Base-by-base conservation (phyloP, 2,329 filamentous ascomycete genomes). In the Aspergillus candidus region DNA sequence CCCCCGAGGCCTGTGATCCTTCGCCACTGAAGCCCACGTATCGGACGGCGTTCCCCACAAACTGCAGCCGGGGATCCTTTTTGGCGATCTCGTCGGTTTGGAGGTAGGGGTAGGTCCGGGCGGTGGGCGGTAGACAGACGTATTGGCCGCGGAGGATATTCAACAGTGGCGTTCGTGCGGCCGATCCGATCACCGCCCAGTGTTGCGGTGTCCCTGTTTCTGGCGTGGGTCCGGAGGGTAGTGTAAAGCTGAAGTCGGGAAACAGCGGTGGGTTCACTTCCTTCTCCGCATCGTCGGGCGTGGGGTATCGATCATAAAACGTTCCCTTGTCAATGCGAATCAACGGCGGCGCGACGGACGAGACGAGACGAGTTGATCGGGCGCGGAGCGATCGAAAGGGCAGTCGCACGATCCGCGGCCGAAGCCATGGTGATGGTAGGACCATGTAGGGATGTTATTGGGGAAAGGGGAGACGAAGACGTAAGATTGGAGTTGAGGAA, bases 1-100 rank as follows among this genome's bases (percentile, higher is more conserved):
- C 69, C 11, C 65, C 67, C 49, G 61, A 63, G 69, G 38, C 74
- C 69, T 58, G 59, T 5, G 76, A 75, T 18, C 80, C 76, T 54
- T 90, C 86, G 2, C 80, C 82, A 59, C 88, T 86, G 59, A 97
- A 97, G 0, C 93, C 91, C 8, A 97, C 89, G 72, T 95, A 91
- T 55, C 84, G 83, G 46, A 98, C 84, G 0, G 88, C 88, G 52
- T 75, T 75, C 11, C 73, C 73, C 0, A 85, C 80, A 41, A 72
- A 77, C 35, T 78, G 75, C 38, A 86, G 65, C 15, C 65, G 59
- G 42, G 62, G 66, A 50, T 73, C 73, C 55, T 69, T 75, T 5
- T 58, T 48, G 2, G 77, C 70, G 6, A 88, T 75, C 5, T 76
- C 73, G 38, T 79, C 75, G 2, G 77, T 79, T 11, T 83, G 77